A percentile compares a stretch with the other conserved stretches of the same genome.
Evolutionary conservation across 805 yeast genomes (phyloP).

Genomic region (Candida fluviatilis): DNA sequence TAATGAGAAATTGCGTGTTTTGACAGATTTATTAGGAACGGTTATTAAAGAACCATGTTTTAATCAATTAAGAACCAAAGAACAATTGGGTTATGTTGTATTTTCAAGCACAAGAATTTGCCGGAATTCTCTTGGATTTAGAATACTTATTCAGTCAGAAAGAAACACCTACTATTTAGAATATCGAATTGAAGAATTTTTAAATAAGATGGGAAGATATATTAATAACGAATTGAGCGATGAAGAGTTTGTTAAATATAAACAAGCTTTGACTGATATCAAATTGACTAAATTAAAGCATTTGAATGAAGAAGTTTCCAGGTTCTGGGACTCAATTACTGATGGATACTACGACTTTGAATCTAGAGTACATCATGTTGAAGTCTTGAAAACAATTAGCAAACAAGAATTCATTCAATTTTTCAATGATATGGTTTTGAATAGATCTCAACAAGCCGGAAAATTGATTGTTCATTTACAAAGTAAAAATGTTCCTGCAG

Average conservation of each 20-base stretch:
- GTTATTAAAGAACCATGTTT: constrained; percentile 84
- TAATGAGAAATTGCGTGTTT: constrained; percentile 34
- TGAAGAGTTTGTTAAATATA: constrained; percentile 65
- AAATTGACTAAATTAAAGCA: constrained; percentile 73
- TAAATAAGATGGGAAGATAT: constrained; percentile 42
- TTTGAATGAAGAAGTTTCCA: constrained; percentile 66
- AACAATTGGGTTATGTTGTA: constrained; percentile 93
- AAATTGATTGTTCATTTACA: constrained; percentile 40
- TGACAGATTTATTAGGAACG: constrained; percentile 65
- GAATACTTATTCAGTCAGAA: constrained; percentile 82
- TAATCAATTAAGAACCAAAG: constrained; percentile 84
- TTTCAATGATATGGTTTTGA: constrained; percentile 34
- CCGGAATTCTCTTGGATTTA: constrained; percentile 67
- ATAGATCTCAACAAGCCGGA: constrained; percentile 12
- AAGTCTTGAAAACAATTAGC: constrained; percentile 47
- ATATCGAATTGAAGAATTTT: constrained; percentile 67
- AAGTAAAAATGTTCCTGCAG: constrained; percentile 39
- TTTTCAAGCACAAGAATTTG: constrained; percentile 69
- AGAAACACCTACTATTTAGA: constrained; percentile 70
- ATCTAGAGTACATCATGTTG: constrained; percentile 53
- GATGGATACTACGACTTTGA: constrained; percentile 78
- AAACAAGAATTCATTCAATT: constrained; percentile 55
- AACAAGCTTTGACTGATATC: constrained; percentile 61
- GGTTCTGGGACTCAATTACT: constrained; percentile 64
- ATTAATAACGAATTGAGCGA: constrained; percentile 47